Evolutionary conservation across 495 filamentous ascomycete species (phyloP).

Genomic region (Sordaria brevicollis): DNA sequence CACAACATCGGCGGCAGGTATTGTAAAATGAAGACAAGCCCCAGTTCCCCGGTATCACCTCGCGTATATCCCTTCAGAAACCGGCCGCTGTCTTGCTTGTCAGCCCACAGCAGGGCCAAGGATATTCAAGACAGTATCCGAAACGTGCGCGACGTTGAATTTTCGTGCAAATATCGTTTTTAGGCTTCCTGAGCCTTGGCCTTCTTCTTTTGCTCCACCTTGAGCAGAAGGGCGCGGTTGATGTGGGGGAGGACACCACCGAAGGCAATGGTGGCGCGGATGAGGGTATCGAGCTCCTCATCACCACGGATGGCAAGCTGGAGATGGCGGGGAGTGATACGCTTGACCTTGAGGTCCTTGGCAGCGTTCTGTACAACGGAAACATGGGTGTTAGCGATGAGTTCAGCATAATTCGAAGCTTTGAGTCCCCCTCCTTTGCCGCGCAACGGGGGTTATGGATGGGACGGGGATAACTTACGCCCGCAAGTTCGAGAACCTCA

Average conservation of each 20-base stretch:
- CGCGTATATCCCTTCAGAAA: not conserved
- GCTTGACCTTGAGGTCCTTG: conserved; percentile 99
- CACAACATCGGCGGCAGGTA: not conserved
- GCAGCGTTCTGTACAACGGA: conserved; percentile 61
- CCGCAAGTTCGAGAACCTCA: conserved; percentile 95
- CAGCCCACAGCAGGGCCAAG: not conserved
- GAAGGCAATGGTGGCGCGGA: conserved; percentile 95
- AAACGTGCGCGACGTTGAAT: not conserved
- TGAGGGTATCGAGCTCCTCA: conserved; percentile 94
- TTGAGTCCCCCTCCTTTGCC: not conserved
- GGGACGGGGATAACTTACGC: conserved; percentile 39
- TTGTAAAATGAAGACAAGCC: not conserved
- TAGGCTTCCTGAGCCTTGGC: conserved; percentile 55
- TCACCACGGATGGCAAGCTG: conserved; percentile 98
- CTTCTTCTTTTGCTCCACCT: conserved; percentile 99
- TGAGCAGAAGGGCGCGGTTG: conserved; percentile 92
- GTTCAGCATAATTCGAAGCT: not conserved
- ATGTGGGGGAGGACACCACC: conserved; percentile 98
- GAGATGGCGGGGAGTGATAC: conserved; percentile 95
- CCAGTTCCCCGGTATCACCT: not conserved
- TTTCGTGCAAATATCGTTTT: not conserved
- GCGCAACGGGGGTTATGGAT: not conserved
- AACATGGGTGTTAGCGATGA: not conserved
- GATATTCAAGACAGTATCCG: not conserved
- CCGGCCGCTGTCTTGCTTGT: not conserved